Base-by-base conservation (phyloP, 805 yeast species). In the Kodamaea fukazawae region DNA sequence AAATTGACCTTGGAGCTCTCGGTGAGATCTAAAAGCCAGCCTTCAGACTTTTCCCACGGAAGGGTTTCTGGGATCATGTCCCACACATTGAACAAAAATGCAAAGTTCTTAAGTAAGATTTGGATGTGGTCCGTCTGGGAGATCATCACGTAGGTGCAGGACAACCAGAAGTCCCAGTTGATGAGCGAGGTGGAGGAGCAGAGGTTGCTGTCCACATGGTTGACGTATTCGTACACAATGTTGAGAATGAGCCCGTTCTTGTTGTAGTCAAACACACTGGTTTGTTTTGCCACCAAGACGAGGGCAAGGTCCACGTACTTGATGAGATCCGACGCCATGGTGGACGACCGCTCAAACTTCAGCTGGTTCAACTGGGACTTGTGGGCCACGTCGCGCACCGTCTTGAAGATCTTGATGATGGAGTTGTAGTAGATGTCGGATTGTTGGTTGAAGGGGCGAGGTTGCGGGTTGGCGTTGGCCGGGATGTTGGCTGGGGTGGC, bases 101-200 rank as follows among this genome's bases (percentile, higher is more conserved):
- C 77, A 28, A 87, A 56, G 10, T 79, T 78, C 44, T 85, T 76
- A 14, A 83, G 63, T 45, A 84, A 79, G 15, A 75, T 72, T 47
- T 78, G 81, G 47, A 79, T 69, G 55, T 77, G 85, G 32, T 77
- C 79, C 6, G 87, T 77, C 29, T 60, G 54, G 6, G 65, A 53
- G n/a, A 86, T 57, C 81, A 86, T 75, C 41, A 76, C 65, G 43
- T 75, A 61, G 10, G 69, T 58, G 11, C 84, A 81, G 39, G 71
- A 67, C 5, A 83, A 57, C 96, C 96, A 87, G 53, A 88, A 86
- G 36, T 67, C 64, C 93, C 95, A 87, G 61, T 83, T 76, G 16
- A 86, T 60, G 34, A 32, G 37, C 10, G 47, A 22, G n/a, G 49
- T 30, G 20, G 41, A 23, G 16, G 38, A 27, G 32, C 40, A 46